Evolutionary conservation across 495 filamentous ascomycete genomes (phyloP).

Genomic region (Aspergillus heteromorphus): DNA sequence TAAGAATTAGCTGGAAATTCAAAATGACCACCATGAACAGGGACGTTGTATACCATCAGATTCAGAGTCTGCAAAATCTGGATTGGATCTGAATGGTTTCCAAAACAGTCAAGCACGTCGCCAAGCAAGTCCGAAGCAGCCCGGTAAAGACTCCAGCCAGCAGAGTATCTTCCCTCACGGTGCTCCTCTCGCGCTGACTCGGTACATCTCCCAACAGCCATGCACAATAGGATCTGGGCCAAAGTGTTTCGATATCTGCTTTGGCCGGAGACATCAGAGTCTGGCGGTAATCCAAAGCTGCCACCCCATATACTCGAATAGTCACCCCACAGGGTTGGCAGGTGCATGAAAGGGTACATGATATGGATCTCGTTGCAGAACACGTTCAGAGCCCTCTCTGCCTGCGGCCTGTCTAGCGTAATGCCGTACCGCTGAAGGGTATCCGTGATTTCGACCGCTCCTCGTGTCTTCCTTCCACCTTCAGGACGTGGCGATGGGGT

Average conservation of each 20-base stretch:
- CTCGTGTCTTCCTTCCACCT: not conserved
- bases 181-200: slow-evolving; percentile 13
- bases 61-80: slow-evolving; percentile 20
- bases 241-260: slow-evolving; percentile 4
- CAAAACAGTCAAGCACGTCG: slow-evolving; percentile 17
- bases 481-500: not conserved
- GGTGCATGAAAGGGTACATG: slow-evolving; percentile 22
- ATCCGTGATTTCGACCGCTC: not conserved
- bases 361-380: slow-evolving; percentile 24
- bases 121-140: slow-evolving; percentile 22
- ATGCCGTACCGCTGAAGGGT: slow-evolving; percentile 9
- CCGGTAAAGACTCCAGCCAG: slow-evolving; percentile 24
- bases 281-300: not conserved
- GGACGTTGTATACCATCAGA: slow-evolving; percentile 14
- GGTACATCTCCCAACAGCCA: slow-evolving; percentile 24
- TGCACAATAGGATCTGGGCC: slow-evolving; percentile 19
- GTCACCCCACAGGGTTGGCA: slow-evolving; percentile 11
- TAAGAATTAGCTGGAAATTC: not conserved
- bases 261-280: not conserved
- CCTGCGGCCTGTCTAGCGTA: slow-evolving; percentile 8
- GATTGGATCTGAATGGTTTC: slow-evolving; percentile 15
- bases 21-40: not conserved
- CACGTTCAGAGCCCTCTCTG: slow-evolving; percentile 13
- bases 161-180: slow-evolving; percentile 18
- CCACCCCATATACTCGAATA: slow-evolving; percentile 12